A percentile compares a stretch with the other conserved stretches of the same genome.
Evolutionary conservation across 306 rosid species (phyloP).

Genomic region (Cicer arietinum): DNA sequence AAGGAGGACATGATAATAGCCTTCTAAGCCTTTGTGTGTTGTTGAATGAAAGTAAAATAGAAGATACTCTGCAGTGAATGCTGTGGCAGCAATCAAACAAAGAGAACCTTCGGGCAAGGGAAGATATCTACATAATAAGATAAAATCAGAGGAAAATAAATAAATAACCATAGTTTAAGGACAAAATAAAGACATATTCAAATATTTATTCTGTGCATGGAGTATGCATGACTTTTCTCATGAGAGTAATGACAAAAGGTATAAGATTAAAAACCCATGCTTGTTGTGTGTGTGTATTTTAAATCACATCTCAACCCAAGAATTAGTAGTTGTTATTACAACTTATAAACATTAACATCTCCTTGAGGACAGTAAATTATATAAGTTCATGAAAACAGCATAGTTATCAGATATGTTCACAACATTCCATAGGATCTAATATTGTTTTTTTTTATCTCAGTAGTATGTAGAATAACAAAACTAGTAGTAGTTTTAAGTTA

Average conservation of each 20-base stretch:
- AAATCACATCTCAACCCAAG: neutral
- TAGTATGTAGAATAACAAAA: neutral
- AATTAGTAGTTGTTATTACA: neutral
- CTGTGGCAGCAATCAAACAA: conserved; percentile 71
- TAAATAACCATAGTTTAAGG: conserved; percentile 25
- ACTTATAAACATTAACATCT: neutral
- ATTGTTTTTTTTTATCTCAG: neutral
- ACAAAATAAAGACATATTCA: neutral
- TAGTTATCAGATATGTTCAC: neutral
- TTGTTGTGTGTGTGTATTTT: neutral
- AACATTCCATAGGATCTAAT: neutral
- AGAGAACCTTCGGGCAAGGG: conserved; percentile 74
- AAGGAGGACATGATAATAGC: conserved; percentile 82
- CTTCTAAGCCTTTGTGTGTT: conserved; percentile 81
- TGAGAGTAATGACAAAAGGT: neutral
- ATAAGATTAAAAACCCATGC: neutral
- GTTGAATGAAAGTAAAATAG: conserved; percentile 88
- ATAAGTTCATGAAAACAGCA: neutral
- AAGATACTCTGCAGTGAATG: conserved; percentile 79
- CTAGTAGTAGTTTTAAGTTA: neutral
- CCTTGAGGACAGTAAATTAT: neutral
- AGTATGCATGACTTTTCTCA: conserved; percentile 1
- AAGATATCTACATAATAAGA: conserved; percentile 53
- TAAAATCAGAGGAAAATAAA: neutral
- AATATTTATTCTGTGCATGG: neutral